A percentile compares a stretch with the other conserved stretches of the same genome.
These are phyloP conservation scores for Tuber melanosporum DNA, from an alignment of 495 filamentous ascomycete genomes.

Conservation along the genomic window DNA sequence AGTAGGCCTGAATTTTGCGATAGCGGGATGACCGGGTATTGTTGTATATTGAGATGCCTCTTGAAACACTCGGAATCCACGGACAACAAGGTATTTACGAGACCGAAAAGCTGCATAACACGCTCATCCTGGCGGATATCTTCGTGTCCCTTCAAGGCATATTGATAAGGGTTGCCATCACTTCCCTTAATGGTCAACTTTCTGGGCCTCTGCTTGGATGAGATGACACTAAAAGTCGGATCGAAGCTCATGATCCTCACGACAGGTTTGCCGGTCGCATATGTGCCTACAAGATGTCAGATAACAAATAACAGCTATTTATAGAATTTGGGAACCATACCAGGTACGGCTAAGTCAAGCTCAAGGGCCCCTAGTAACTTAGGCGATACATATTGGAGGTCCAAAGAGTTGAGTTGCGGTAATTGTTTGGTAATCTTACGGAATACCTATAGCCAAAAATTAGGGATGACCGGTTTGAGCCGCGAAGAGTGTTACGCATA, in stretches of 20 bases:
- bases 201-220: conserved; percentile 90
- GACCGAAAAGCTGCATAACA: conserved; percentile 97
- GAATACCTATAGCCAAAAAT: conserved; percentile 51
- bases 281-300: conserved; percentile 57
- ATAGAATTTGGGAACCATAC: conserved; percentile 3
- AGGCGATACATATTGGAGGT: conserved; percentile 92
- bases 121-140: conserved; percentile 97
- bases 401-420: conserved; percentile 82
- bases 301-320: not conserved
- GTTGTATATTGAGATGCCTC: conserved; percentile 88
- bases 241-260: conserved; percentile 86
- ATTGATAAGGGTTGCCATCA: conserved; percentile 78
- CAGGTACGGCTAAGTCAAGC: conserved; percentile 81
- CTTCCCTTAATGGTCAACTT: conserved; percentile 82
- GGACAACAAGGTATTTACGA: conserved; percentile 86
- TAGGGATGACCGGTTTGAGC: not conserved
- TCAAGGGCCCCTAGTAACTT: conserved; percentile 74
- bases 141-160: conserved; percentile 90
- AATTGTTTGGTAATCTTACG: conserved; percentile 89
- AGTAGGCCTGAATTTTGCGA: conserved; percentile 92
- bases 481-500: conserved; percentile 24
- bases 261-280: conserved; percentile 76
- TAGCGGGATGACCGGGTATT: conserved; percentile 87
- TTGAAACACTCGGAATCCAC: conserved; percentile 95
- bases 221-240: conserved; percentile 79